Evolutionary conservation across 441 rosid genomes (phyloP), one percentile per base, ranked within the genome.

Genomic region (Daphne laureola): DNA sequence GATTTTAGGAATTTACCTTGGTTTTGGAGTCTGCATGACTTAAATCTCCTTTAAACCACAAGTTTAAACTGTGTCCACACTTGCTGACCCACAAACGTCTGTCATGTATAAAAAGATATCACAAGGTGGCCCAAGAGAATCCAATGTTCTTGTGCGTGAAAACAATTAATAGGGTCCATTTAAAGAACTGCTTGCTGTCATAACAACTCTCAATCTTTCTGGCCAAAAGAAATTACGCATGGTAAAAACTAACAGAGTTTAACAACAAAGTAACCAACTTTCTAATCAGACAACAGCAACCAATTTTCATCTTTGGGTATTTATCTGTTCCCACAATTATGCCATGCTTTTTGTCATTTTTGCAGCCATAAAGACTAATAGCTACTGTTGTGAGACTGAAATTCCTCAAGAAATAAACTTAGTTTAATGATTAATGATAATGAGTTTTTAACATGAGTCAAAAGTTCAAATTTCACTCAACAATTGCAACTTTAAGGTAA

Each of bases 1-100:
- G 38, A 31, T 31, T 57, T 54, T 17, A 56, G 55, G 72, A 55
- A 47, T 71, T 78, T 31, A 84, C 93, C 89, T 83, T 67, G 75
- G 69, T 73, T 80, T 85, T 65, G 82, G 83, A 53, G 82, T 74
- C 83, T 84, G 96, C 96, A 87, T 84, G 53, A 59, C 78, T 67
- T 53, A 54, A 61, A 69, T 72, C 63, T 71, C 53, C 71, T 16
- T 31, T 5, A 31, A 31, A 31, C 38, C 38, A 31, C 38, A 31
- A 31, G 38, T 31, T 3, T 9, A 31, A 31, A 31, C 11, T 31
- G 9, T 31, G 38, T 31, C 38, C 38, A 2, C 38, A 49, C 72
- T 61, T 51, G 66, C 74, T 77, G 93, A 62, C 83, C 88, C 84
- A 84, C 86, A 70, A 7, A 63, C 61, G 56, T 67, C 72, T 74